Percentiles rank a stretch among this genome's conserved stretches.
These are phyloP conservation scores for Penicillium nordicum DNA, from an alignment of 2,329 filamentous ascomycete genomes.

Conservation along the genomic window DNA sequence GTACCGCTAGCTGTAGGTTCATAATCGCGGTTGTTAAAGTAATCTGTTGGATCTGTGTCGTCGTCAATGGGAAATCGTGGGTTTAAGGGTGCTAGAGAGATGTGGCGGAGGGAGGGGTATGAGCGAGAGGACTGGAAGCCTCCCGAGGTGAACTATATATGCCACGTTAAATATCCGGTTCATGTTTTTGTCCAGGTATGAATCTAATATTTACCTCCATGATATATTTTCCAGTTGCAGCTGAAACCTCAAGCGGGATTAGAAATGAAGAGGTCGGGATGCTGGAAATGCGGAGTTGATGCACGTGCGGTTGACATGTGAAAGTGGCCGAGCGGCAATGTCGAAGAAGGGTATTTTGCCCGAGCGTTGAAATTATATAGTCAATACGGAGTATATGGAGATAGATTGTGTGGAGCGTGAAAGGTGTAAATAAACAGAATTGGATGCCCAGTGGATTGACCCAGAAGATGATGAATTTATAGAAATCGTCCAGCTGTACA, in stretches of 20 bases:
- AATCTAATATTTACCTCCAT: constrained; percentile 26
- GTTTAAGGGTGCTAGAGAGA: constrained; percentile 60
- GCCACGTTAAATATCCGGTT: background rate
- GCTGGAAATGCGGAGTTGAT: constrained; percentile 24
- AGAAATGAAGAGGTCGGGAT: constrained; percentile 4
- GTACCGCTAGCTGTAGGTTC: constrained; percentile 29
- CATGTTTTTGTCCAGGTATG: background rate
- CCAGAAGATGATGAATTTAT: background rate
- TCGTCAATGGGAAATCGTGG: constrained; percentile 53
- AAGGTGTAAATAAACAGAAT: background rate
- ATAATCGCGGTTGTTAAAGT: constrained; percentile 26
- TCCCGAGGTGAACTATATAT: constrained; percentile 23
- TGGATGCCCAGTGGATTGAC: background rate
- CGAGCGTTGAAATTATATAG: background rate
- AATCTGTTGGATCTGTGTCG: constrained; percentile 37
- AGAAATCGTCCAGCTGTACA: background rate
- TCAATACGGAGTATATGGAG: background rate
- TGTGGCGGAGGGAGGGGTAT: constrained; percentile 57
- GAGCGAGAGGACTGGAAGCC: constrained; percentile 50
- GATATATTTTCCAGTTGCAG: constrained; percentile 1
- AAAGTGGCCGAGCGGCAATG: constrained; percentile 16
- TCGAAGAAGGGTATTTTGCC: background rate
- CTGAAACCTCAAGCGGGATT: constrained; percentile 1
- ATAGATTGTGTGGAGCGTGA: background rate
- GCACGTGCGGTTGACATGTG: constrained; percentile 25